phyloP scores from a whole-genome alignment of 768 basidiomycete genomes.

The Candolleomyces efflorescens region DNA sequence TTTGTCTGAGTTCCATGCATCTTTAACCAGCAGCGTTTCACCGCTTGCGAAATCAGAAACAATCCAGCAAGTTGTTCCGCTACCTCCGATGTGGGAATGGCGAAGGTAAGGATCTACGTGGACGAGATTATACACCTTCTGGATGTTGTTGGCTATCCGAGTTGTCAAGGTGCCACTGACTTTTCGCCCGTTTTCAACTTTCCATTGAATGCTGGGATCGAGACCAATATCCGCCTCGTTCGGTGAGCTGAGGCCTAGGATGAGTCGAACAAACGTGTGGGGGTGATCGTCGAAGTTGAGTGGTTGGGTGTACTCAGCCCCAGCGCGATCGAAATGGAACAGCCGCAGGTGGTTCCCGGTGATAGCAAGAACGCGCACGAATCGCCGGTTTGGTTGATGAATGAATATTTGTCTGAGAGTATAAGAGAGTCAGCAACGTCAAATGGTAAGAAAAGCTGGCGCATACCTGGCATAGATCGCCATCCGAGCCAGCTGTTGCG shows the following conservation, averaged over 20 bases:
- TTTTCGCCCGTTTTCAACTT: neutral
- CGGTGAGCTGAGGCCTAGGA: neutral
- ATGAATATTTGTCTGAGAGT: neutral
- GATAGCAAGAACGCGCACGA: neutral
- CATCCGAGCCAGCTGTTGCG: neutral
- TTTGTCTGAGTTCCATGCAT: neutral
- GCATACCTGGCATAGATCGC: neutral
- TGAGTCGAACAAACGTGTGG: neutral
- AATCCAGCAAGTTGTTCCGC: neutral
- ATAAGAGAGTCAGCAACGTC: too few relatives aligned
- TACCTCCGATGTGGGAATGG: neutral
- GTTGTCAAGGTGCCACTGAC: neutral
- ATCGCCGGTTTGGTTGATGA: neutral
- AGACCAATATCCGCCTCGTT: neutral
- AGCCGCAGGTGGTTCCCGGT: neutral
- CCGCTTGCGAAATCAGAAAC: neutral
- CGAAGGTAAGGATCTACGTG: neutral
- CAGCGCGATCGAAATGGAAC: conserved; percentile 2
- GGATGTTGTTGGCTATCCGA: neutral
- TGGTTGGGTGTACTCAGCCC: neutral
- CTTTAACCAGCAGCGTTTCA: neutral
- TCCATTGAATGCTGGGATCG: conserved; percentile 3
- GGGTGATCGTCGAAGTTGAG: conserved; percentile 2
- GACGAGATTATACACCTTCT: neutral
- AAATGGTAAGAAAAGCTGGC: too few relatives aligned